Evolutionary conservation across 495 filamentous ascomycete species (phyloP).

Genomic region (Copromyces sp.): DNA sequence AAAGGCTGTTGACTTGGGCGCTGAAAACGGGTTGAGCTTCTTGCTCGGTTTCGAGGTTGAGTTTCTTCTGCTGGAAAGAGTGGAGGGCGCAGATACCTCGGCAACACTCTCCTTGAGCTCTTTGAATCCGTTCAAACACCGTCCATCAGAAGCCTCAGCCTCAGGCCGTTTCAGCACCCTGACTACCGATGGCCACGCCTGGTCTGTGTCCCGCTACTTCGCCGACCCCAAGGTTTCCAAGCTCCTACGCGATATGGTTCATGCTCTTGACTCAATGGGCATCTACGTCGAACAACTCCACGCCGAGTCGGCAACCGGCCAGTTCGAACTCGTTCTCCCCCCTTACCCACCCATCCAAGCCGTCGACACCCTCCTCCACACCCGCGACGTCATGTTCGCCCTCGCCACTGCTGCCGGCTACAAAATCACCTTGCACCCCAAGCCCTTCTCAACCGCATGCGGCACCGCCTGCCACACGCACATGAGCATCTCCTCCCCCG

Average conservation of each 20-base stretch:
- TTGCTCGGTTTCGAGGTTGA: constrained; percentile 77
- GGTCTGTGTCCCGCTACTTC: constrained; percentile 49
- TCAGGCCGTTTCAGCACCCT: constrained; percentile 16
- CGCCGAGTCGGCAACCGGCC: constrained; percentile 61
- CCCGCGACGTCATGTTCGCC: constrained; percentile 55
- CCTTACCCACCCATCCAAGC: constrained; percentile 55
- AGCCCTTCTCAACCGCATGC: constrained; percentile 47
- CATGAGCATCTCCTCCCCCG: constrained; percentile 45
- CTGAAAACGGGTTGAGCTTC: constrained; percentile 39
- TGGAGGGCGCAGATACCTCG: constrained; percentile 15
- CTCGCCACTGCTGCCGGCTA: constrained; percentile 49
- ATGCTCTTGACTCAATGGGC: constrained; percentile 45
- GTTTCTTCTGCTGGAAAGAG: constrained; percentile 54
- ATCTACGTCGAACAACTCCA: constrained; percentile 70
- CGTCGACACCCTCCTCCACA: constrained; percentile 61
- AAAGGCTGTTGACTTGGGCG: constrained; percentile 38
- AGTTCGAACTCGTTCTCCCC: constrained; percentile 72
- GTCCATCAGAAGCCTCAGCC: neutral
- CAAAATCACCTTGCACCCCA: constrained; percentile 69
- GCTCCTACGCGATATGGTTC: constrained; percentile 53
- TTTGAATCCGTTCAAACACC: neutral
- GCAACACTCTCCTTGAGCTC: constrained; percentile 11
- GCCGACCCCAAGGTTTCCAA: constrained; percentile 43
- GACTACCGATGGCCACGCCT: constrained; percentile 46
- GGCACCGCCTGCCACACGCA: constrained; percentile 63